Percentiles rank a stretch among this genome's conserved stretches.
Evolutionary conservation across 306 rosid genomes (phyloP).

Genomic region (Quercus variabilis): DNA sequence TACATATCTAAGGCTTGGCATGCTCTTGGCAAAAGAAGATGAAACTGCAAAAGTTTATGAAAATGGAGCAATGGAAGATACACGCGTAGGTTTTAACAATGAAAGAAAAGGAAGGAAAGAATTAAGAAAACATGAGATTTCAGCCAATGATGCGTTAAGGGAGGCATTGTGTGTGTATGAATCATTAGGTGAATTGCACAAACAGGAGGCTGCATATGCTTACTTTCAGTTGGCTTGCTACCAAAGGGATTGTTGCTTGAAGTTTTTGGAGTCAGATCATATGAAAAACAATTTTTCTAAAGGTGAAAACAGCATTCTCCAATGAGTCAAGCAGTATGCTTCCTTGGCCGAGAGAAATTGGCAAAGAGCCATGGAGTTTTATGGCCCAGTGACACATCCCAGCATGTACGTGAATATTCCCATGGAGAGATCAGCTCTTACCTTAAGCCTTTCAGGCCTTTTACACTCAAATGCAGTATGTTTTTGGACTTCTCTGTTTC

Average conservation of each 20-base stretch:
- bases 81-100: slow-evolving; percentile 21
- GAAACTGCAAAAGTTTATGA: slow-evolving; percentile 64
- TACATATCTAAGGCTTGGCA: slow-evolving; percentile 90
- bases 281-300: slow-evolving; percentile 45
- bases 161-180: slow-evolving; percentile 81
- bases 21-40: slow-evolving; percentile 92
- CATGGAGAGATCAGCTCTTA: slow-evolving; percentile 77
- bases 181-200: slow-evolving; percentile 81
- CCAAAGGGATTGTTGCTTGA: slow-evolving; percentile 83
- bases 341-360: slow-evolving; percentile 89
- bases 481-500: slow-evolving; percentile 28
- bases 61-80: slow-evolving; percentile 48
- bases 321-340: slow-evolving; percentile 82
- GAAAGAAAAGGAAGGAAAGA: slow-evolving; percentile 49
- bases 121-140: slow-evolving; percentile 68
- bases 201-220: slow-evolving; percentile 91
- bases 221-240: slow-evolving; percentile 85
- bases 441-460: slow-evolving; percentile 49
- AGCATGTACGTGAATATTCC: slow-evolving; percentile 71
- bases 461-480: slow-evolving; percentile 70
- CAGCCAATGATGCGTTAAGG: slow-evolving; percentile 93
- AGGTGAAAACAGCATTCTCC: slow-evolving; percentile 52
- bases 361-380: slow-evolving; percentile 79
- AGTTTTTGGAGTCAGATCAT: slow-evolving; percentile 60
- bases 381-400: slow-evolving; percentile 77